phyloP scores from a whole-genome alignment of 2,329 filamentous ascomycete species.

The Lachnellula occidentalis region DNA sequence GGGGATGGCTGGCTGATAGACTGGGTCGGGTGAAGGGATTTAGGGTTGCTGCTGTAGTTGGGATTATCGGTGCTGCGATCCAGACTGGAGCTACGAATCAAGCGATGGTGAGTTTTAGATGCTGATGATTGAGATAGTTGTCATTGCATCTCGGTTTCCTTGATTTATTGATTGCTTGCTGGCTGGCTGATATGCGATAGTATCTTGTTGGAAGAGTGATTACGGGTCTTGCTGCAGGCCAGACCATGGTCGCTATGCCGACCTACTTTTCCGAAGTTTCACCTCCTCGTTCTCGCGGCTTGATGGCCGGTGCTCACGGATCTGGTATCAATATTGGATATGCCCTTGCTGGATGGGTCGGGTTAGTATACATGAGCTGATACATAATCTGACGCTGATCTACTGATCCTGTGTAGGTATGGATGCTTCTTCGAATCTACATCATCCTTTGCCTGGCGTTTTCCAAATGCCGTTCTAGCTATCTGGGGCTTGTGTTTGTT shows the following conservation, averaged over 20 bases:
- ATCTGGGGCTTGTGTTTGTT: slow-evolving; percentile 1
- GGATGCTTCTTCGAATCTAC: slow-evolving; percentile 5
- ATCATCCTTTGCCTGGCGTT: slow-evolving; percentile 10
- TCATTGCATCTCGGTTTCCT: too few relatives aligned
- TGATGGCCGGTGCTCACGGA: slow-evolving; percentile 12
- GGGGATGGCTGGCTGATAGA: slow-evolving; percentile 17
- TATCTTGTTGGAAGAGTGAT: slow-evolving; percentile 39
- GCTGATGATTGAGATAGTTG: too few relatives aligned
- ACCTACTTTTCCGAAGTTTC: slow-evolving; percentile 13
- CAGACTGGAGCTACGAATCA: slow-evolving; percentile 25
- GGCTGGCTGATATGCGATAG: not conserved
- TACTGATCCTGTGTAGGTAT: not conserved
- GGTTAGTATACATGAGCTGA: not conserved
- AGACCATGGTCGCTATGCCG: slow-evolving; percentile 10
- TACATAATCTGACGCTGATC: not conserved
- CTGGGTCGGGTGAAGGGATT: slow-evolving; percentile 34
- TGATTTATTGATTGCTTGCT: too few relatives aligned
- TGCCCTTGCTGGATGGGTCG: slow-evolving; percentile 12
- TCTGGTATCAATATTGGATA: slow-evolving; percentile 11
- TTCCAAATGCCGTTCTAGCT: slow-evolving; percentile 8
- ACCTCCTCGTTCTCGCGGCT: slow-evolving; percentile 10
- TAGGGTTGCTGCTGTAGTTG: slow-evolving; percentile 38
- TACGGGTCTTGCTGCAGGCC: slow-evolving; percentile 42
- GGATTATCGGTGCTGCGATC: slow-evolving; percentile 39
- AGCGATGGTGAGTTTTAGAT: slow-evolving; percentile 7